A percentile compares a stretch with the other conserved stretches of the same genome.
These are phyloP conservation scores for Pseudogymnoascus sp. DNA, from an alignment of 2,329 filamentous ascomycete genomes.

Conservation along the genomic window DNA sequence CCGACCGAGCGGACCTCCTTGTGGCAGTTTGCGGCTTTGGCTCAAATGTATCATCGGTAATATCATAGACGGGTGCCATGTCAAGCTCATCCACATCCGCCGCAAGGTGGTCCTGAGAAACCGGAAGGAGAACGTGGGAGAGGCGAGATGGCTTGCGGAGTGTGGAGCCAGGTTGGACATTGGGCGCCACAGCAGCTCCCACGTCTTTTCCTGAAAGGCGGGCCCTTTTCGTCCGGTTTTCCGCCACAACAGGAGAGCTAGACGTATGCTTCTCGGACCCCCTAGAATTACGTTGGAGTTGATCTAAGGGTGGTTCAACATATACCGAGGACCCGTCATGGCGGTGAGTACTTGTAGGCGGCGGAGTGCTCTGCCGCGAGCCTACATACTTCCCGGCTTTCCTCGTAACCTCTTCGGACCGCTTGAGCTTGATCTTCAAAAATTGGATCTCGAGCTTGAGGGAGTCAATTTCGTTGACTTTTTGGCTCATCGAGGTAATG, in stretches of 20 bases:
- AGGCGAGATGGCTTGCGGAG: constrained; percentile 6
- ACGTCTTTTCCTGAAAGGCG: constrained; percentile 2
- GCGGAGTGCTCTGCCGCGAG: not conserved
- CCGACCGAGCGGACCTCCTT: not conserved
- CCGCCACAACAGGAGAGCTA: not conserved
- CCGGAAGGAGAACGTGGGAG: not conserved
- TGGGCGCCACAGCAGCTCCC: not conserved
- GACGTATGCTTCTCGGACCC: not conserved
- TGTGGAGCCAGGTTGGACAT: not conserved
- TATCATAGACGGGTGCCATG: not conserved
- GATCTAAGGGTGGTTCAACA: not conserved
- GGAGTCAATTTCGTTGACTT: constrained; percentile 22
- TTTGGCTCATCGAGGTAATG: constrained; percentile 18
- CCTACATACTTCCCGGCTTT: not conserved
- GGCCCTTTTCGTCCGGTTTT: not conserved
- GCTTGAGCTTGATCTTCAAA: constrained; percentile 17
- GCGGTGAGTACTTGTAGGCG: not conserved
- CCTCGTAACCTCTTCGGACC: constrained; percentile 13
- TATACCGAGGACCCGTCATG: not conserved
- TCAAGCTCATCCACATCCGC: not conserved
- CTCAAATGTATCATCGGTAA: not conserved
- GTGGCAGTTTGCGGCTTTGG: too few relatives aligned
- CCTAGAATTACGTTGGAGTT: not conserved
- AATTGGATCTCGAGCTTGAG: constrained; percentile 20
- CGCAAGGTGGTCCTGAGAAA: not conserved